These are phyloP conservation scores for Parsonsia alboflavescens DNA, from an alignment of 257 asterid species.

Conservation along the genomic window DNA sequence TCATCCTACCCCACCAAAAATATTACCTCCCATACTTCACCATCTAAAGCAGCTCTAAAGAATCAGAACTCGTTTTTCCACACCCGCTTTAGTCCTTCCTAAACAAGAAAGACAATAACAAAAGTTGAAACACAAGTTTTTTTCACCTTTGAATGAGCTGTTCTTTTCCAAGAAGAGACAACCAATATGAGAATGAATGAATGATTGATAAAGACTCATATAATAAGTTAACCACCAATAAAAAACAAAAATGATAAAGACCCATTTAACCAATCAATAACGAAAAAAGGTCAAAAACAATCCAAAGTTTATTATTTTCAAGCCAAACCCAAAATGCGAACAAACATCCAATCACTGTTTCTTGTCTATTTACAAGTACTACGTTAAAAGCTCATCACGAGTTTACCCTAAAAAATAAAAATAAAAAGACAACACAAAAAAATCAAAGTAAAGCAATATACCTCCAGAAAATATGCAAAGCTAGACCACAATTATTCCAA, in stretches of 20 bases:
- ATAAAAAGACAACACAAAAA: not conserved
- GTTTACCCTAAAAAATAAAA: not conserved
- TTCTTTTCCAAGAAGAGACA: conserved; percentile 28
- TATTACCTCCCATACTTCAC: conserved; percentile 12
- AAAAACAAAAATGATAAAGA: not conserved
- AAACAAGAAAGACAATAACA: not conserved
- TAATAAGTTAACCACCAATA: not conserved
- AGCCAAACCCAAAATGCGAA: not conserved
- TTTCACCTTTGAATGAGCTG: conserved; percentile 18
- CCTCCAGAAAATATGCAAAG: not conserved
- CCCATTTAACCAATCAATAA: conserved; percentile 13
- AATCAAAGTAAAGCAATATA: not conserved
- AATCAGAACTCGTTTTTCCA: not conserved
- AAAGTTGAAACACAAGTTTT: conserved; percentile 2
- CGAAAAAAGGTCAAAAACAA: not conserved
- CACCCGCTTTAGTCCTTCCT: not conserved
- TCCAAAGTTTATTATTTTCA: conserved; percentile 7
- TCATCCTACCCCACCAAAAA: conserved; percentile 21
- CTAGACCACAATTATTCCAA: not conserved
- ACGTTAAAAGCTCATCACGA: not conserved
- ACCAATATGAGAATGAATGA: conserved; percentile 16
- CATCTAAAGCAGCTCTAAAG: conserved; percentile 13
- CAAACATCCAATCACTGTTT: conserved; percentile 5
- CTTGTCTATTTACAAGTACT: not conserved
- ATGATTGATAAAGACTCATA: conserved; percentile 24